These are phyloP conservation scores for Pythium myriotylum DNA, from an alignment of 352 stramenopile genomes.

Conservation along the genomic window DNA sequence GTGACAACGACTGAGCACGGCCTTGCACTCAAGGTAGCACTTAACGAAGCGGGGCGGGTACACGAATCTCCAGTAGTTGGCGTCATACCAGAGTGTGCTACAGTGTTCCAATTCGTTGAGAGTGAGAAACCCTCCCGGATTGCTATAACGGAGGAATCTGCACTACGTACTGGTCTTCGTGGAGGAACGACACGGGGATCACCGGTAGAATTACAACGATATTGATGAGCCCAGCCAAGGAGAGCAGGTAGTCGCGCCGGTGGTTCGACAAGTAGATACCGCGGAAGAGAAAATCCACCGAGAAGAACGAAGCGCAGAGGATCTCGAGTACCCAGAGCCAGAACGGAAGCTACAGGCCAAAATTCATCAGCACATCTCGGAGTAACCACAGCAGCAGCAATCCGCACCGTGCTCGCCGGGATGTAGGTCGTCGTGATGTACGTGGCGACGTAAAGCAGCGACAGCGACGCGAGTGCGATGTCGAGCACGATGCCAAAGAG, in stretches of 20 bases:
- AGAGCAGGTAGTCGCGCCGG: constrained; percentile 68
- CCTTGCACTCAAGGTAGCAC: constrained; percentile 75
- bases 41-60: constrained; percentile 85
- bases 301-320: constrained; percentile 63
- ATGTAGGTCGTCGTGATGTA: constrained; percentile 87
- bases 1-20: constrained; percentile 81
- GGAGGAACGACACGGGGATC: constrained; percentile 74
- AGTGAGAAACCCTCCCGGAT: not conserved
- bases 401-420: constrained; percentile 48
- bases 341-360: constrained; percentile 45
- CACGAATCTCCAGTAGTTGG: constrained; percentile 79
- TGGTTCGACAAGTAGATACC: constrained; percentile 72
- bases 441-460: constrained; percentile 58
- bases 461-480: constrained; percentile 52
- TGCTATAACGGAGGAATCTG: not conserved
- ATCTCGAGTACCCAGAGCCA: constrained; percentile 76
- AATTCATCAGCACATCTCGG: not conserved
- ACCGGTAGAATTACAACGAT: constrained; percentile 73
- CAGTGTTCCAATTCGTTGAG: not conserved
- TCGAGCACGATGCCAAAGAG: constrained; percentile 70
- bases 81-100: constrained; percentile 80
- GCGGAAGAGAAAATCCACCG: constrained; percentile 70
- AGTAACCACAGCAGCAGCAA: not conserved
- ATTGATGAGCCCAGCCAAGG: constrained; percentile 53
- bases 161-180: constrained; percentile 63